A percentile compares a stretch with the other conserved stretches of the same genome.
These are phyloP conservation scores for Trichoderma gracile DNA, from an alignment of 2,329 filamentous ascomycete genomes.

Conservation along the genomic window DNA sequence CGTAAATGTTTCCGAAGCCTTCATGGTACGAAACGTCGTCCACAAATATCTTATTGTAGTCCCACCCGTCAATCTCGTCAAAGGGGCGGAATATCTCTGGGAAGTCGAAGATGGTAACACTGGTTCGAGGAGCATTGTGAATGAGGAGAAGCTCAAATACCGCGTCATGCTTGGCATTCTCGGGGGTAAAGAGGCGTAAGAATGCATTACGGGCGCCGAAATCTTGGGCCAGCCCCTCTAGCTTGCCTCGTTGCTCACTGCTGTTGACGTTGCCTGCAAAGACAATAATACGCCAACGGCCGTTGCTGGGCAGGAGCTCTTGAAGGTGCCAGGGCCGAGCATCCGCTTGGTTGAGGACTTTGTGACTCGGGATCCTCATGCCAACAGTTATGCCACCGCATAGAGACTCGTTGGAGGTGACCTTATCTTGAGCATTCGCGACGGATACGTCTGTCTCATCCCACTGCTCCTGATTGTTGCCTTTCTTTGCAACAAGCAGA, in stretches of 20 bases:
- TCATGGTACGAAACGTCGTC: constrained; percentile 7
- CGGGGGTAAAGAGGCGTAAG: neutral
- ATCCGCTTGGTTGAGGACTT: neutral
- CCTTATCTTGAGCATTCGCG: neutral
- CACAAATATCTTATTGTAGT: constrained; percentile 13
- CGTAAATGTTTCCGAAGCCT: neutral
- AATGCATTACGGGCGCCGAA: neutral
- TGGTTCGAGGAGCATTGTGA: neutral
- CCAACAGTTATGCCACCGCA: neutral
- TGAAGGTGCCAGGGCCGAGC: neutral
- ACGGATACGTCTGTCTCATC: neutral
- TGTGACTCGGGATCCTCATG: neutral
- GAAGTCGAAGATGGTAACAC: neutral
- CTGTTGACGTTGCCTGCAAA: neutral
- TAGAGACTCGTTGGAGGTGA: neutral
- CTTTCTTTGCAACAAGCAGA: neutral
- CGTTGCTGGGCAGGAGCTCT: neutral
- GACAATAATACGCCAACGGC: neutral
- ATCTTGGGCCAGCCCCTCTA: neutral
- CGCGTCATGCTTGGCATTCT: neutral
- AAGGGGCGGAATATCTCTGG: neutral
- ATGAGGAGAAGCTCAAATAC: neutral
- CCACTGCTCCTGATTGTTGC: neutral
- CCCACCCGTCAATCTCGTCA: neutral
- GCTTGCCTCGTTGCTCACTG: neutral